phyloP scores from a whole-genome alignment of 1,284 basidiomycete species.

The Pseudozyma tsukubaensis region DNA sequence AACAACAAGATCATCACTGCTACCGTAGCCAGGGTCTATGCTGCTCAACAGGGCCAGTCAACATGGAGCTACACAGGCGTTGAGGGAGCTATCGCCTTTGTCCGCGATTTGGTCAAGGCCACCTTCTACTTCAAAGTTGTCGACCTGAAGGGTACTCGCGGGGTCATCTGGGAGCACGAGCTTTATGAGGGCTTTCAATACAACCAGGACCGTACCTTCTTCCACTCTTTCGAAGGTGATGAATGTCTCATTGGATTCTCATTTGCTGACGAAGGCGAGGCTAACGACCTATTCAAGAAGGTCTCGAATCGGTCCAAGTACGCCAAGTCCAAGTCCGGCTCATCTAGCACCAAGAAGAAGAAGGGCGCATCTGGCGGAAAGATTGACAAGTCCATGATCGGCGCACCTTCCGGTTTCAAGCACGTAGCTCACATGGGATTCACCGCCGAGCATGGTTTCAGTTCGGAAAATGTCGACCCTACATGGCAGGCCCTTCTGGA shows the following conservation, averaged over 20 bases:
- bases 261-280: slow-evolving; percentile 88
- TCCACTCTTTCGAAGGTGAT: slow-evolving; percentile 92
- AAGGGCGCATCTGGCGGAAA: slow-evolving; percentile 71
- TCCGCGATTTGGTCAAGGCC: slow-evolving; percentile 52
- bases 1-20: slow-evolving; percentile 66
- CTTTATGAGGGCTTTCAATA: slow-evolving; percentile 87
- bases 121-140: slow-evolving; percentile 63
- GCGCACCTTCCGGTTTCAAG: slow-evolving; percentile 81
- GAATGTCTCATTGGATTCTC: slow-evolving; percentile 90
- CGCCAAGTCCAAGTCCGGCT: slow-evolving; percentile 62
- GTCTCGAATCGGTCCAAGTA: slow-evolving; percentile 79
- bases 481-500: slow-evolving; percentile 86
- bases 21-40: slow-evolving; percentile 66
- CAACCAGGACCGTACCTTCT: slow-evolving; percentile 87
- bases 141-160: slow-evolving; percentile 76
- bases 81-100: slow-evolving; percentile 66
- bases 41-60: slow-evolving; percentile 49
- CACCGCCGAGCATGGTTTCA: slow-evolving; percentile 85
- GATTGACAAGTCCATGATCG: slow-evolving; percentile 91
- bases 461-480: slow-evolving; percentile 87
- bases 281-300: slow-evolving; percentile 88
- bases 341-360: slow-evolving; percentile 71
- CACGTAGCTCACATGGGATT: slow-evolving; percentile 97
- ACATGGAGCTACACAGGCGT: slow-evolving; percentile 63
- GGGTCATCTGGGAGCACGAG: slow-evolving; percentile 94